A percentile compares a stretch with the other conserved stretches of the same genome.
Conservation (phyloP, 129 eudicot species). For the Escallonia herrerae region DNA sequence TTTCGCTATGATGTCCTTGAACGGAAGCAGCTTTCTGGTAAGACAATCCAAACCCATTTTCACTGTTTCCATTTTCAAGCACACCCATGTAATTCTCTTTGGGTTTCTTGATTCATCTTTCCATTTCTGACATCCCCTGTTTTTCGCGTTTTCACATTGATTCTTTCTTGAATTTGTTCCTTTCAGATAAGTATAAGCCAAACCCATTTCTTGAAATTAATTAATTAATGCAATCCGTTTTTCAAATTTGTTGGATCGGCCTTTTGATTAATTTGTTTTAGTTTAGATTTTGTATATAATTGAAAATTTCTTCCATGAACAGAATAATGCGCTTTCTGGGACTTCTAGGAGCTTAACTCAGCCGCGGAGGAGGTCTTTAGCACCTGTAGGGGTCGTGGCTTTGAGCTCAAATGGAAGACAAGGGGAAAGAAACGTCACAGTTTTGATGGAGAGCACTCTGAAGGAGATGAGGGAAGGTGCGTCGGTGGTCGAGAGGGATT, state of each 20-base stretch:
- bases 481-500: constrained; percentile 27
- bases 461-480: constrained; percentile 41
- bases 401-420: constrained; percentile 43
- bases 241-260: too few species aligned
- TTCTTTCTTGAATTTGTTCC: neutral
- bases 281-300: constrained; percentile 3
- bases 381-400: constrained; percentile 30
- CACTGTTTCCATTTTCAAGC: neutral
- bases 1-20: constrained; percentile 41
- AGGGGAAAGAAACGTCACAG: constrained; percentile 43
- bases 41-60: constrained; percentile 2
- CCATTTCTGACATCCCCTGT: neutral
- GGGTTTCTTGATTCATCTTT: neutral
- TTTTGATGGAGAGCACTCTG: constrained; percentile 39
- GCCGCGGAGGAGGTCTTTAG: constrained; percentile 20
- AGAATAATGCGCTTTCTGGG: constrained; percentile 45
- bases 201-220: neutral
- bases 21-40: constrained; percentile 43
- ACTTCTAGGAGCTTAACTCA: constrained; percentile 35
- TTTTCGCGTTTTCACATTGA: too few species aligned
- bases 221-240: too few species aligned
- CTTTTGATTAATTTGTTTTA: too few species aligned
- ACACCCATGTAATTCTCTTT: neutral
- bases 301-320: constrained; percentile 5
- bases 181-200: too few species aligned